Evolutionary conservation across 2,329 filamentous ascomycete genomes (phyloP).

Genomic region (Exophiala alcalophila): DNA sequence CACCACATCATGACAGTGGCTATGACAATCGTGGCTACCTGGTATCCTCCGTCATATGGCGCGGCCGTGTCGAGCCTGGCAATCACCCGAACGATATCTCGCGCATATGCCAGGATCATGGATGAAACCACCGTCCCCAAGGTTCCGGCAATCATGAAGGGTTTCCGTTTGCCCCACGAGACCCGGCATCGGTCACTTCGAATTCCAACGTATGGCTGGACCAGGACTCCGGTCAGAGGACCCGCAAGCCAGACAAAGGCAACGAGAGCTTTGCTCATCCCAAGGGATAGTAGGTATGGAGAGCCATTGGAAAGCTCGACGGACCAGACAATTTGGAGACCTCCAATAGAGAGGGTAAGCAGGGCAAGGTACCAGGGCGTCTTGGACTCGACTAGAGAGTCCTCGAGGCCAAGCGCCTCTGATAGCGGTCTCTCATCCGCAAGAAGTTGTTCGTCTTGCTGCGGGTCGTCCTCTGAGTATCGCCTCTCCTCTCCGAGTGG

Average conservation of each 20-base stretch:
- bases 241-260: conserved; percentile 83
- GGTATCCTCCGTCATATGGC: conserved; percentile 61
- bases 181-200: conserved; percentile 73
- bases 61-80: conserved; percentile 69
- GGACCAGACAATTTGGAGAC: conserved; percentile 91
- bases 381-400: conserved; percentile 52
- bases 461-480: conserved; percentile 7
- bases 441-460: conserved; percentile 7
- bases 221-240: conserved; percentile 71
- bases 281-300: conserved; percentile 74
- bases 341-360: conserved; percentile 81
- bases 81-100: conserved; percentile 66
- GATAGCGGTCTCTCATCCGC: conserved; percentile 11
- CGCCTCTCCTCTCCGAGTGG: conserved; percentile 9
- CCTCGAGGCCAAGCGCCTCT: conserved; percentile 18
- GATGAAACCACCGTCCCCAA: conserved; percentile 65
- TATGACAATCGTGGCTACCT: conserved; percentile 66
- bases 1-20: conserved; percentile 86
- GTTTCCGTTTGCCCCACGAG: conserved; percentile 73
- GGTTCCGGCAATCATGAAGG: conserved; percentile 73
- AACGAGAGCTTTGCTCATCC: conserved; percentile 77
- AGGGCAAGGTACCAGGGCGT: conserved; percentile 82
- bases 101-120: conserved; percentile 70
- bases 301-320: conserved; percentile 93
- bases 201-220: conserved; percentile 81